A percentile compares a stretch with the other conserved stretches of the same genome.
Evolutionary conservation across 1,284 basidiomycete genomes (phyloP).

Genomic region (Caloboletus firmus): DNA sequence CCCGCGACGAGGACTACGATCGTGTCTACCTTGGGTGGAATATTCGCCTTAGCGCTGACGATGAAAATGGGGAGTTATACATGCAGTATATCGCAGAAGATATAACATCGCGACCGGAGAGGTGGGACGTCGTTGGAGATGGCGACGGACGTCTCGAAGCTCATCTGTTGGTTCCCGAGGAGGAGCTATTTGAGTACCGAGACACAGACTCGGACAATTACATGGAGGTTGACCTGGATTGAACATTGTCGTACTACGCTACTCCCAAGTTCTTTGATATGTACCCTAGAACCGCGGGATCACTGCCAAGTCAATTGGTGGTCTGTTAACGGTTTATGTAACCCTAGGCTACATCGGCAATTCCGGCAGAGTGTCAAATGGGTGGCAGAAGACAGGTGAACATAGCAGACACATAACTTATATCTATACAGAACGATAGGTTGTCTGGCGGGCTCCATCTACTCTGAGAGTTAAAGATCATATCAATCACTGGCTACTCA

Average conservation of each 20-base stretch:
- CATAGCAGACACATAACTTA: too few species aligned
- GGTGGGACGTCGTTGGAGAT: conserved; percentile 48
- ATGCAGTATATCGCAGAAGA: conserved; percentile 51
- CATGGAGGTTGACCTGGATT: conserved; percentile 28
- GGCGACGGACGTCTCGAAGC: conserved; percentile 44
- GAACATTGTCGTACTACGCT: not conserved
- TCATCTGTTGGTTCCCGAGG: conserved; percentile 45
- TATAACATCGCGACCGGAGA: conserved; percentile 46
- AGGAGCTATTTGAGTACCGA: conserved; percentile 46
- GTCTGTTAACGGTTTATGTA: not conserved
- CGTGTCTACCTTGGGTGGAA: conserved; percentile 67
- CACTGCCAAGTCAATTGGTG: too few species aligned
- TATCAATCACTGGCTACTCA: not conserved
- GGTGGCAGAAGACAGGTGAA: too few species aligned
- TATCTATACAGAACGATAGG: too few species aligned
- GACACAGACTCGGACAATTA: conserved; percentile 58
- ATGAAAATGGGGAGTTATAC: conserved; percentile 51
- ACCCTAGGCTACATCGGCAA: not conserved
- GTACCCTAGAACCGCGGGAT: too few species aligned
- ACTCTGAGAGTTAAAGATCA: not conserved
- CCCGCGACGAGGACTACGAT: conserved; percentile 40
- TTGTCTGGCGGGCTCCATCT: too few species aligned
- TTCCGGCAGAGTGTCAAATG: too few species aligned
- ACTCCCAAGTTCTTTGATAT: conserved; percentile 2
- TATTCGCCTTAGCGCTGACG: conserved; percentile 47